These are phyloP conservation scores for Hordeum vulgare DNA, from an alignment of 176 grass and related monocot species.

Conservation along the genomic window DNA sequence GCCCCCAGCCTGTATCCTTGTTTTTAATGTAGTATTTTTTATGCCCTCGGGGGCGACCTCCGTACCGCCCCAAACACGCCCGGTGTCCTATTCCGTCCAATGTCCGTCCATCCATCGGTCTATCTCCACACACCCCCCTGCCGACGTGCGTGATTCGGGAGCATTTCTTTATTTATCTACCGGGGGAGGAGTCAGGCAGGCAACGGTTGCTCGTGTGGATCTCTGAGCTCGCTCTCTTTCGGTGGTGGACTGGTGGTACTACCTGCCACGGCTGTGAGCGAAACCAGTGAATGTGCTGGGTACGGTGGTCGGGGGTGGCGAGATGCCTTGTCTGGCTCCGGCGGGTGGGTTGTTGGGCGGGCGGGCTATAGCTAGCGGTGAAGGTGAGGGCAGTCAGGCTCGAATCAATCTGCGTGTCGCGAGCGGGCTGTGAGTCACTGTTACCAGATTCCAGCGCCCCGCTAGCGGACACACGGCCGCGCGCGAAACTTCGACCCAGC, in stretches of 20 bases:
- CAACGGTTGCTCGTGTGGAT: neutral
- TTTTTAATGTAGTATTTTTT: neutral
- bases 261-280: neutral
- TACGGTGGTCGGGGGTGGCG: neutral
- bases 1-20: neutral
- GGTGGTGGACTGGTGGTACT: too few relatives aligned
- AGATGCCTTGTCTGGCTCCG: neutral
- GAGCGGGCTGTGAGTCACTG: neutral
- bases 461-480: slow-evolving; percentile 20
- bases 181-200: too few relatives aligned
- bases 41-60: neutral
- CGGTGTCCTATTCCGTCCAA: neutral
- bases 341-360: neutral
- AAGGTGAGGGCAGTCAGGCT: neutral
- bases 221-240: neutral
- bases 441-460: slow-evolving; percentile 27
- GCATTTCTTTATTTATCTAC: neutral
- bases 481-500: neutral
- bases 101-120: neutral
- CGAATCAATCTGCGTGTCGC: neutral
- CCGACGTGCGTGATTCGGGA: neutral
- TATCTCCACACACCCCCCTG: neutral
- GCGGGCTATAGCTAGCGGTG: too few relatives aligned
- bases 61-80: neutral
- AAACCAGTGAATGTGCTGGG: neutral